Evolutionary conservation across 2,329 filamentous ascomycete species (phyloP).

Genomic region (Knufia petricola): DNA sequence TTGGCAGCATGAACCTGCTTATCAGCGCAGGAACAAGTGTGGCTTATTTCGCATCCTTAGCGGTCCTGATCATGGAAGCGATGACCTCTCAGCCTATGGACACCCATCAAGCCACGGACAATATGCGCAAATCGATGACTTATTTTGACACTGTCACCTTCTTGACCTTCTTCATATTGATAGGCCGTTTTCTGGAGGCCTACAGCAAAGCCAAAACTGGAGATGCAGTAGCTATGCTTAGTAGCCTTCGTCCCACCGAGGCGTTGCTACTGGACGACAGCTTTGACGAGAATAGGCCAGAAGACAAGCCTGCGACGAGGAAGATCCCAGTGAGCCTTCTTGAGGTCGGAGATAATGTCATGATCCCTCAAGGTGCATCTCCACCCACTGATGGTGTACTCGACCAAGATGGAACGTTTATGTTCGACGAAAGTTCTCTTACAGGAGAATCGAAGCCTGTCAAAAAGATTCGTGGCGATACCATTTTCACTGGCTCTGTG

Average conservation of each 20-base stretch:
- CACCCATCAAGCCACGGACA: conserved; percentile 14
- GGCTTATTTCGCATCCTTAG: conserved; percentile 74
- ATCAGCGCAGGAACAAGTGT: conserved; percentile 83
- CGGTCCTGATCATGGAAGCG: conserved; percentile 58
- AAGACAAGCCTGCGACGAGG: conserved; percentile 22
- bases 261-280: conserved; percentile 52
- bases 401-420: conserved; percentile 44
- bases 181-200: conserved; percentile 53
- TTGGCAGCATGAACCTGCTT: conserved; percentile 93
- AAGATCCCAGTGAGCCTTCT: conserved; percentile 58
- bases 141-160: conserved; percentile 95
- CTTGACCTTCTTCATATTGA: conserved; percentile 75
- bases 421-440: conserved; percentile 82
- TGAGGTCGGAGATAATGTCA: conserved; percentile 64
- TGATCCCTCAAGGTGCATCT: conserved; percentile 67
- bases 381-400: conserved; percentile 74
- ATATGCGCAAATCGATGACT: conserved; percentile 23
- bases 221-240: conserved; percentile 71
- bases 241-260: conserved; percentile 65
- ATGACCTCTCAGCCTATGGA: conserved; percentile 37
- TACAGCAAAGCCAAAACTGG: conserved; percentile 89
- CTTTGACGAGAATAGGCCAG: conserved; percentile 6
- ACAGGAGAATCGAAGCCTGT: conserved; percentile 49
- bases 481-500: conserved; percentile 39
- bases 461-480: conserved; percentile 33